Evolutionary conservation across 2,329 filamentous ascomycete genomes (phyloP).

Genomic region (Scopulariopsis brevicaulis): DNA sequence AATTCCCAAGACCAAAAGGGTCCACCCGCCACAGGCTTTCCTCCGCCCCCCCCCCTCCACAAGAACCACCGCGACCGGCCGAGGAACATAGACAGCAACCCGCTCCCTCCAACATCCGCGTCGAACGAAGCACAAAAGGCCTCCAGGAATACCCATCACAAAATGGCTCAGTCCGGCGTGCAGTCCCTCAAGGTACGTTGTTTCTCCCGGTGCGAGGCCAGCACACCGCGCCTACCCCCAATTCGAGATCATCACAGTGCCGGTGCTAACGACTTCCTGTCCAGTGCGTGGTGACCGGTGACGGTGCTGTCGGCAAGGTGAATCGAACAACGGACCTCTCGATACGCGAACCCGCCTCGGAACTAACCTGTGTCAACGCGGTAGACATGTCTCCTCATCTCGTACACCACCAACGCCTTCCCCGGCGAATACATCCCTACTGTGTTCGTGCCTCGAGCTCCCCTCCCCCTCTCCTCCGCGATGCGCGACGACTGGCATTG

Average conservation of each 20-base stretch:
- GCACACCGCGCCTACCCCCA: slow-evolving; percentile 2
- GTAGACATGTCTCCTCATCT: slow-evolving; percentile 96
- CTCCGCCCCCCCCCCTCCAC: background rate
- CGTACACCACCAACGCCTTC: slow-evolving; percentile 98
- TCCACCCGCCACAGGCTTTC: background rate
- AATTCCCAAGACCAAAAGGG: background rate
- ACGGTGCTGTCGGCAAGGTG: slow-evolving; percentile 98
- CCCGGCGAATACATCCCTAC: slow-evolving; percentile 99
- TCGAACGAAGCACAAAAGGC: background rate
- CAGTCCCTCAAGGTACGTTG: slow-evolving; percentile 77
- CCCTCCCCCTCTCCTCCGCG: background rate
- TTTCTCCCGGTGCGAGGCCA: slow-evolving; percentile 5
- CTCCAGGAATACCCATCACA: slow-evolving; percentile 7
- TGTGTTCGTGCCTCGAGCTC: slow-evolving; percentile 51
- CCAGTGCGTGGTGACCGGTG: slow-evolving; percentile 96
- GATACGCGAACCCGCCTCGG: slow-evolving; percentile 3
- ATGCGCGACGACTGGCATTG: slow-evolving; percentile 8
- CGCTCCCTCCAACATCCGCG: background rate
- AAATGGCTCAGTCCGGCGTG: slow-evolving; percentile 73
- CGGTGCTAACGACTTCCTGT: slow-evolving; percentile 23
- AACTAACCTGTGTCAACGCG: background rate
- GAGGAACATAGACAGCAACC: background rate
- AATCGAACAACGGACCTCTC: slow-evolving; percentile 15
- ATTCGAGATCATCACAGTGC: slow-evolving; percentile 7
- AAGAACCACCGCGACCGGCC: background rate